Conservation (phyloP, 495 filamentous ascomycete genomes). For the Chaetomidium leptoderma region DNA sequence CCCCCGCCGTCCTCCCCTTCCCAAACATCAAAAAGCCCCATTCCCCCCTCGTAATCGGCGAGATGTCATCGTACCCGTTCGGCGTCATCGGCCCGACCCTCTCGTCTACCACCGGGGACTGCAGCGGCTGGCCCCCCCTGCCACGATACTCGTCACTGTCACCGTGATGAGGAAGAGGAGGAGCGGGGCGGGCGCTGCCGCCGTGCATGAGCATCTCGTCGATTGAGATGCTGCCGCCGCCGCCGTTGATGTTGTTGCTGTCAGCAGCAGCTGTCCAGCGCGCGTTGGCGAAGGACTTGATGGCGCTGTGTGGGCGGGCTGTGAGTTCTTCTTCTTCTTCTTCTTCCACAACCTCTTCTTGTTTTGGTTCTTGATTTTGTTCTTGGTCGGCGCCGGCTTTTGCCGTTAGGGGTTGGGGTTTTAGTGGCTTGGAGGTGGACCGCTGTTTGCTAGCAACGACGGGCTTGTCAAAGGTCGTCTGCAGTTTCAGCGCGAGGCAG, state of each 20-base stretch:
- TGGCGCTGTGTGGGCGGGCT: conserved; percentile 32
- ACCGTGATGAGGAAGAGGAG: background rate
- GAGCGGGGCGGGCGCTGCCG: background rate
- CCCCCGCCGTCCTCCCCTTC: conserved; percentile 30
- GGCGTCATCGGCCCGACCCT: conserved; percentile 45
- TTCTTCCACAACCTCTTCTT: conserved; percentile 16
- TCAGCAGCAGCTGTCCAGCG: background rate
- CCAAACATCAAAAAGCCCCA: conserved; percentile 49
- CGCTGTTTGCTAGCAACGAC: background rate
- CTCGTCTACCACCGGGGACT: background rate
- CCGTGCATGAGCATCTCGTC: conserved; percentile 30
- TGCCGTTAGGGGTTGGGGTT: no score
- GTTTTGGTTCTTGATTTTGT: background rate
- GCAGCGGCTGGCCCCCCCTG: background rate
- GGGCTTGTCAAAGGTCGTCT: conserved; percentile 34
- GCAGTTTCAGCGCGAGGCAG: conserved; percentile 35
- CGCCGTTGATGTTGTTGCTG: background rate
- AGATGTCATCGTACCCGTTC: conserved; percentile 53
- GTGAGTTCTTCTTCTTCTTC: conserved; percentile 38
- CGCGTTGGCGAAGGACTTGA: conserved; percentile 12
- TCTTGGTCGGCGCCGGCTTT: background rate
- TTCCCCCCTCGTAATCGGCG: conserved; percentile 51
- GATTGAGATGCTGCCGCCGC: conserved; percentile 26
- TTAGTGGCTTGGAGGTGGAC: background rate
- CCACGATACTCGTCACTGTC: background rate